Percentiles rank a stretch among this genome's conserved stretches.
Evolutionary conservation across 495 filamentous ascomycete genomes (phyloP).

Genomic region (Hypoxylon fragiforme): DNA sequence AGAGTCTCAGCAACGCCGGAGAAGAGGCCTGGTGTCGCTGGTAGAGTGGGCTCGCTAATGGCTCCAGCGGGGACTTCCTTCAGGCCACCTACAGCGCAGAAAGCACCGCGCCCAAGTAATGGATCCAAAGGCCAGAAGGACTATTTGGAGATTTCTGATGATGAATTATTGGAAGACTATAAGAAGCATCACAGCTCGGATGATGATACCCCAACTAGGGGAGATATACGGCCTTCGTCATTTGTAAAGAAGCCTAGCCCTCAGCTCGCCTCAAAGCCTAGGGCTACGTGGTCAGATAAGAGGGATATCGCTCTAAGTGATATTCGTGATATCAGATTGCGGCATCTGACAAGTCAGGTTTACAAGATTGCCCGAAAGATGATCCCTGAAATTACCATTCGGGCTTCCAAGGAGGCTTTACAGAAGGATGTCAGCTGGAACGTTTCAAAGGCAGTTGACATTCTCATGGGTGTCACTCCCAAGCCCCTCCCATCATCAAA

Average conservation of each 20-base stretch:
- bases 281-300: constrained; percentile 5
- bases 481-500: constrained; percentile 14
- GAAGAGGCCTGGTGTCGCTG: constrained; percentile 22
- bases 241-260: constrained; percentile 49
- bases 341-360: constrained; percentile 34
- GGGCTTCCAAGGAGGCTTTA: constrained; percentile 33
- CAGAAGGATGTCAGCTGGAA: constrained; percentile 34
- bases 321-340: constrained; percentile 36
- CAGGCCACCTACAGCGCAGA: constrained; percentile 52
- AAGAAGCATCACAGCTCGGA: constrained; percentile 49
- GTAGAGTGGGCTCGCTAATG: constrained; percentile 61
- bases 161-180: constrained; percentile 44
- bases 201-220: constrained; percentile 49
- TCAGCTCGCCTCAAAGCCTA: constrained; percentile 6
- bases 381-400: constrained; percentile 25
- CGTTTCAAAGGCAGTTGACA: constrained; percentile 33
- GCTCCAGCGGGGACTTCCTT: constrained; percentile 79
- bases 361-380: constrained; percentile 33
- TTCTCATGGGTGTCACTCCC: constrained; percentile 14
- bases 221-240: constrained; percentile 72
- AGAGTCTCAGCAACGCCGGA: constrained; percentile 18
- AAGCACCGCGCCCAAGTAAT: constrained; percentile 10
- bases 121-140: constrained; percentile 29
- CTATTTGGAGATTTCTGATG: constrained; percentile 49
- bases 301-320: constrained; percentile 31